phyloP scores from a whole-genome alignment of 257 asterid genomes.

The Plectranthus barbatus region DNA sequence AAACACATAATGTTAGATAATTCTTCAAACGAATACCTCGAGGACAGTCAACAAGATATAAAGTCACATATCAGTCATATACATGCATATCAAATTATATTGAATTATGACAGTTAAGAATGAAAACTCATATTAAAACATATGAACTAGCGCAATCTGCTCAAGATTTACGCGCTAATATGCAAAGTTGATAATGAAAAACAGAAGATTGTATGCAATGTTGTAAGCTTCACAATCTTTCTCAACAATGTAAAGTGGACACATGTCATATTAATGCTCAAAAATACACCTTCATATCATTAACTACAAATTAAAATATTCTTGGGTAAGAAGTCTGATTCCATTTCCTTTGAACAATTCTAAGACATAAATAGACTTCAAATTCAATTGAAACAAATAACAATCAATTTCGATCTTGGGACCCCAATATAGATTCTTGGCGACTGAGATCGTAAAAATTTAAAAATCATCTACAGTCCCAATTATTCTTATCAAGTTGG shows the following conservation, averaged over 20 bases:
- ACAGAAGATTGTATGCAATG: not conserved
- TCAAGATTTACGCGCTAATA: not conserved
- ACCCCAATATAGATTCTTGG: not conserved
- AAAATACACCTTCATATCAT: no score
- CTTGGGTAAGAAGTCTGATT: not conserved
- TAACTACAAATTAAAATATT: not conserved
- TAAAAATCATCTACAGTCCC: not conserved
- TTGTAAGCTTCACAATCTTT: not conserved
- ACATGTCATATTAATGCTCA: no score
- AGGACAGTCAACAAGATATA: not conserved
- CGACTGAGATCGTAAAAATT: not conserved
- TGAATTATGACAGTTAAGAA: not conserved
- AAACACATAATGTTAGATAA: slow-evolving; percentile 5
- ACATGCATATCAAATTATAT: not conserved
- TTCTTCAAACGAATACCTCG: not conserved
- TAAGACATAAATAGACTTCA: not conserved
- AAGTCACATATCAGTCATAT: not conserved
- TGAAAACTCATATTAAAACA: not conserved
- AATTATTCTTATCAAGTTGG: not conserved
- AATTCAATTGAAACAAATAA: not conserved
- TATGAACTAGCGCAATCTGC: not conserved
- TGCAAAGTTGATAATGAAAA: not conserved
- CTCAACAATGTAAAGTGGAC: no score
- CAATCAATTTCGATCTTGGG: not conserved
- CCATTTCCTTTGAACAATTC: not conserved